Evolutionary conservation across 768 basidiomycete genomes (phyloP).

Genomic region (Tulasnella sp.): DNA sequence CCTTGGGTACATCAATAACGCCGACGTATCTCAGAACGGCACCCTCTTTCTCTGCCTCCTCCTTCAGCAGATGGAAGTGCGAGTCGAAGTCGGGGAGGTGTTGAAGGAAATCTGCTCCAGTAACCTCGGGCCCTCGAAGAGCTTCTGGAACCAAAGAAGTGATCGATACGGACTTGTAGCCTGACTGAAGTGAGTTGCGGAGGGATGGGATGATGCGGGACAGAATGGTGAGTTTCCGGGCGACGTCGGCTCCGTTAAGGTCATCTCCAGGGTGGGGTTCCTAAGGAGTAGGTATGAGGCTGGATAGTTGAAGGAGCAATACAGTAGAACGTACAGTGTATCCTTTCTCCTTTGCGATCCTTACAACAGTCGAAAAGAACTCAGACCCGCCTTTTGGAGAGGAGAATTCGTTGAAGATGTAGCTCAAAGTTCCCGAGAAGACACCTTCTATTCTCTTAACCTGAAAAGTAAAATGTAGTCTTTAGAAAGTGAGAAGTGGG

Average conservation of each 20-base stretch:
- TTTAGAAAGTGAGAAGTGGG: not conserved
- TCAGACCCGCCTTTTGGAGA: constrained; percentile 63
- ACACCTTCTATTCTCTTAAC: constrained; percentile 93
- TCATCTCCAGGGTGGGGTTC: constrained; percentile 98
- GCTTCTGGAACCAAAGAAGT: constrained; percentile 78
- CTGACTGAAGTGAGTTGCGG: constrained; percentile 58
- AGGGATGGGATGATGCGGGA: constrained; percentile 64
- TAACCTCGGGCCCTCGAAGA: constrained; percentile 45
- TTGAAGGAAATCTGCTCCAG: constrained; percentile 77
- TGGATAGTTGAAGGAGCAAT: not conserved
- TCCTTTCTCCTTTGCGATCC: constrained; percentile 81
- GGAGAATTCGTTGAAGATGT: constrained; percentile 97
- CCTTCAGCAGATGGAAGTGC: constrained; percentile 70
- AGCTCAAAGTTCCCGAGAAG: constrained; percentile 95
- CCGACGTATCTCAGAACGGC: constrained; percentile 91
- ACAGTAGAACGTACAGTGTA: constrained; percentile 63
- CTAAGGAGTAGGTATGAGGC: constrained; percentile 40
- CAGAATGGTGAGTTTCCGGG: constrained; percentile 93
- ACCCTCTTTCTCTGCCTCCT: constrained; percentile 71
- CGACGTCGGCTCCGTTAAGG: constrained; percentile 94
- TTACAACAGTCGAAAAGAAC: constrained; percentile 84
- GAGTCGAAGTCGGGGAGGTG: constrained; percentile 78
- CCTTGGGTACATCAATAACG: constrained; percentile 74
- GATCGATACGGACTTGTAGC: constrained; percentile 76
- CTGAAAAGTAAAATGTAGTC: constrained; percentile 38